These are phyloP conservation scores for Diplogelasinospora grovesii DNA, from an alignment of 495 filamentous ascomycete species.

Conservation along the genomic window DNA sequence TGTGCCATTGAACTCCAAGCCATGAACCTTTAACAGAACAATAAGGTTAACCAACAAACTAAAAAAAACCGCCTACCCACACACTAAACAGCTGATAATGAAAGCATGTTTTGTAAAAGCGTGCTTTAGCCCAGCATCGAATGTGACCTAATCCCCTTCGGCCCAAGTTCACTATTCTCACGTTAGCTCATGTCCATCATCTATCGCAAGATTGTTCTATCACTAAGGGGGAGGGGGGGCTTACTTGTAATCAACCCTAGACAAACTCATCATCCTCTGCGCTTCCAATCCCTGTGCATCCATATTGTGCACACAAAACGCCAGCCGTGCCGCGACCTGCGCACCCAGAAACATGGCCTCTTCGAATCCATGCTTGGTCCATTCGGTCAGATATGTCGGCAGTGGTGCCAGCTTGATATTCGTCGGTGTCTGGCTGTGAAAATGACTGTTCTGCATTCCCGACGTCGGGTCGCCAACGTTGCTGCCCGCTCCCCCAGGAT, in stretches of 20 bases:
- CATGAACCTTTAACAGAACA: too few species aligned
- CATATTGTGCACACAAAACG: conserved; percentile 52
- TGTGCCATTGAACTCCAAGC: too few species aligned
- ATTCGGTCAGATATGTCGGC: conserved; percentile 88
- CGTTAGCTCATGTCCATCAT: not conserved
- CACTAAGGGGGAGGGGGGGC: conserved; percentile 13
- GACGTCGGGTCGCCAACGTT: conserved; percentile 17
- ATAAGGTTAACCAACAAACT: too few species aligned
- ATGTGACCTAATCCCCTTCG: conserved; percentile 34
- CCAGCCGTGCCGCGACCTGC: conserved; percentile 67
- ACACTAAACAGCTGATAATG: too few species aligned
- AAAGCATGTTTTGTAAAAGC: too few species aligned
- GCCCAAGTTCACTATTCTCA: conserved; percentile 32
- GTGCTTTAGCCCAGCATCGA: conserved; percentile 41
- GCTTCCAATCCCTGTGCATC: conserved; percentile 34
- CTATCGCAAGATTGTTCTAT: not conserved
- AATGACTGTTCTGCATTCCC: conserved; percentile 52
- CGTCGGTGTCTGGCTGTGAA: conserved; percentile 83
- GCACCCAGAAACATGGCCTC: conserved; percentile 77
- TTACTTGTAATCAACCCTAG: conserved; percentile 44
- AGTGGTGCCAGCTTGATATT: conserved; percentile 70
- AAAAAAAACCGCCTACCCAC: too few species aligned
- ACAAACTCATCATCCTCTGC: conserved; percentile 38
- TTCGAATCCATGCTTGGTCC: conserved; percentile 77
- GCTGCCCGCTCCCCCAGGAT: conserved; percentile 10